These are phyloP conservation scores for Berberis vulgaris DNA, from an alignment of 164 flowering plant genomes.

Conservation along the genomic window DNA sequence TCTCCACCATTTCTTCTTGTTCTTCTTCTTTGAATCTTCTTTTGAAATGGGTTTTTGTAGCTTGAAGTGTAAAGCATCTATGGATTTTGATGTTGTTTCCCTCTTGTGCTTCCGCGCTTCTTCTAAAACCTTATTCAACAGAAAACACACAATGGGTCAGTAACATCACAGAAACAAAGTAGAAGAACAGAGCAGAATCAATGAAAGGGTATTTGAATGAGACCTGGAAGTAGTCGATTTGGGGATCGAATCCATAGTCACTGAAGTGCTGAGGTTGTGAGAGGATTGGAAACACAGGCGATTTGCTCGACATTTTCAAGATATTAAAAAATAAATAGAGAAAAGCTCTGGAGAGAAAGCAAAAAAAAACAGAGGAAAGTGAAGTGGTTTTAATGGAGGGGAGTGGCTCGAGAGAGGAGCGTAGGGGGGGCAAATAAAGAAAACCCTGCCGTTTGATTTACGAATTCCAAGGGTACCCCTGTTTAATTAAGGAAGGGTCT, in stretches of 20 bases:
- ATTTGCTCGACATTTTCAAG: too few species aligned
- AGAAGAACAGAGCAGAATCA: background rate
- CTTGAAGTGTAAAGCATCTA: conserved; percentile 62
- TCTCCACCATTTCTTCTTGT: conserved; percentile 69
- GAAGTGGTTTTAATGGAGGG: too few species aligned
- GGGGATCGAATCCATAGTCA: conserved; percentile 92
- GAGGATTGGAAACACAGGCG: too few species aligned
- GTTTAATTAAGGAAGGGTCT: too few species aligned
- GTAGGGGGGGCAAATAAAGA: too few species aligned
- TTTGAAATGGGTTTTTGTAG: conserved; percentile 73
- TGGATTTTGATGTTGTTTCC: conserved; percentile 32
- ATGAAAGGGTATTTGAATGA: background rate
- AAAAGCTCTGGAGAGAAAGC: too few species aligned
- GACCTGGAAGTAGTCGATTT: conserved; percentile 79
- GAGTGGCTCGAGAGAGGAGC: too few species aligned
- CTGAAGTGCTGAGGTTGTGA: conserved; percentile 64
- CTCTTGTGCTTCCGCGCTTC: conserved; percentile 68
- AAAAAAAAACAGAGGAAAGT: too few species aligned
- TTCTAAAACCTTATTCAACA: conserved; percentile 44
- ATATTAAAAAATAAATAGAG: too few species aligned
- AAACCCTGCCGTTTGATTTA: too few species aligned
- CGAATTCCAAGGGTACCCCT: too few species aligned
- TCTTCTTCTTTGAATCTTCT: conserved; percentile 34
- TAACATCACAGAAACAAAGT: background rate
- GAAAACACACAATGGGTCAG: background rate